Conservation (phyloP, 805 yeast genomes). For the Kodamaea lidongshanica region DNA sequence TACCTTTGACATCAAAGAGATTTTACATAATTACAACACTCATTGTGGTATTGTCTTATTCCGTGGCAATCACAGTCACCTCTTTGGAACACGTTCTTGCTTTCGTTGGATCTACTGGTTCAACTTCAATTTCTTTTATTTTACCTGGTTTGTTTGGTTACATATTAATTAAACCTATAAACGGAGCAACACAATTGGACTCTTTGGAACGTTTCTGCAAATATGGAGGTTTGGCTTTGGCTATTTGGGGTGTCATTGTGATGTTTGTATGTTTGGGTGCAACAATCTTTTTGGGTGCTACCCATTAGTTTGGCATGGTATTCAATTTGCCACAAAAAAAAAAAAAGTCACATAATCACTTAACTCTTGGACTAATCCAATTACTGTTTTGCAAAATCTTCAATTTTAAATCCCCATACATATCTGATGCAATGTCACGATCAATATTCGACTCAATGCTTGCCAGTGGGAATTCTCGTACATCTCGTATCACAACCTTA, state of each 20-base stretch:
- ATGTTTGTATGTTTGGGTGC: conserved; percentile 52
- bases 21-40: conserved; percentile 46
- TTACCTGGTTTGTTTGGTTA: conserved; percentile 75
- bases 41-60: conserved; percentile 44
- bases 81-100: conserved; percentile 67
- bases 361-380: no score
- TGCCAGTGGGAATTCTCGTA: conserved; percentile 2
- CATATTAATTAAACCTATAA: conserved; percentile 41
- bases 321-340: background rate
- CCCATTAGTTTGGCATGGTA: conserved; percentile 17
- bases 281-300: conserved; percentile 39
- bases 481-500: conserved; percentile 4
- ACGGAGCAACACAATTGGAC: conserved; percentile 21
- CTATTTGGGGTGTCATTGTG: conserved; percentile 49
- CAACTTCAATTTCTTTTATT: conserved; percentile 71
- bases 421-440: background rate
- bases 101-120: conserved; percentile 78
- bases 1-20: conserved; percentile 41
- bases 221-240: conserved; percentile 37
- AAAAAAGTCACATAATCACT: conserved; percentile 1
- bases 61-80: conserved; percentile 50
- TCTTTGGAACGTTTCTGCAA: conserved; percentile 27
- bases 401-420: conserved; percentile 3
- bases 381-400: no score
- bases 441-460: conserved; percentile 1